Base-by-base conservation (phyloP, 805 yeast genomes). In the Wickerhamiella cacticola region DNA sequence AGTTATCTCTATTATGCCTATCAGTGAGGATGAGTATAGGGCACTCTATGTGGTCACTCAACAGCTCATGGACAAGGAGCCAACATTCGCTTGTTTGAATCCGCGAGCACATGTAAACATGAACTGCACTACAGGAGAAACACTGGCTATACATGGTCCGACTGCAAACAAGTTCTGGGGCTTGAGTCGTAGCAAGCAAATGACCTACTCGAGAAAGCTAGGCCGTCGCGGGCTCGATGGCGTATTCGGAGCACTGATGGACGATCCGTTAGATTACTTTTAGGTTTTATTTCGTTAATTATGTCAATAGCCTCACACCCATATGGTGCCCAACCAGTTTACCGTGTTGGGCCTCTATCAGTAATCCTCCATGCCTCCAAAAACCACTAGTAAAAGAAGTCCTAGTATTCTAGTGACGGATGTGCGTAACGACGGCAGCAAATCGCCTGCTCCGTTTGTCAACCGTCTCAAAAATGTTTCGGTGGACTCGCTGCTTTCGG, bases 401-500 rank as follows among this genome's bases (percentile, higher is more conserved):
- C 96, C 97, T 9, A 84, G 95, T 1, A 88, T 88, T 59, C 71
- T 88, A 49, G 97, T 88, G 33, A 89, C 97, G 0, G 97, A 88
- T 65, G 77, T 84, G 2, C 70, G 97, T 51, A 72, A 77, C 47
- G 68, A 68, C 50, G 69, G 64, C 48, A 63, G 68, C 19, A 50
- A 52, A 41, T 48, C 54, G 19, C 52, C 67, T 22, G 66, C 69
- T 6, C 67, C 67, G 16, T 64, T 52, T 62, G 74, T 84, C 79
- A 71, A 92, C 15, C 59, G 68, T 26, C 83, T 82, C 60, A 78
- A 88, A 33, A 80, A 80, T 48, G 84, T 88, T 3, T 80, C 94
- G 0, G 82, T 88, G 3, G 87, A 86, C 49, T 80, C 80, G 58
- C 72, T 88, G 15, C 68, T 88, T 4, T 77, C 85, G 18, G 81